Evolutionary conservation across 164 flowering plant genomes (phyloP).

Genomic region (Akebia trifoliata): DNA sequence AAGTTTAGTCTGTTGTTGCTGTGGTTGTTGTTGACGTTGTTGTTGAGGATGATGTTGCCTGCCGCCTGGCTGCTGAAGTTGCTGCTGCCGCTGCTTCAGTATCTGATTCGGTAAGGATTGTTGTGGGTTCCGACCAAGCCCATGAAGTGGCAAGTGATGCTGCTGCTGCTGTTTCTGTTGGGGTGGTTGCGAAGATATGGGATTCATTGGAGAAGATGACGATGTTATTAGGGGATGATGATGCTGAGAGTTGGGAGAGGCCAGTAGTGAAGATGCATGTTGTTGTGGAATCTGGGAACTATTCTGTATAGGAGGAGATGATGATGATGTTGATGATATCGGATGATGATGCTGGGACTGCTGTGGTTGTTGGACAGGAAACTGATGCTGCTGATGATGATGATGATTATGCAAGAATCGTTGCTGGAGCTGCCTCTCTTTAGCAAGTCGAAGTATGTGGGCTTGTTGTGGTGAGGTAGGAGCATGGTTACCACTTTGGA

Average conservation of each 20-base stretch:
- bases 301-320: slow-evolving; percentile 54
- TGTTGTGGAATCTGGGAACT: slow-evolving; percentile 45
- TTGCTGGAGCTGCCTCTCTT: slow-evolving; percentile 71
- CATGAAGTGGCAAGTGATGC: slow-evolving; percentile 45
- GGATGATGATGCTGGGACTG: slow-evolving; percentile 55
- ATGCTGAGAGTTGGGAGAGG: slow-evolving; percentile 31
- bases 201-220: slow-evolving; percentile 51
- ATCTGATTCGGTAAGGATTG: slow-evolving; percentile 45
- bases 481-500: slow-evolving; percentile 54
- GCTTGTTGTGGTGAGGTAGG: slow-evolving; percentile 56
- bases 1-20: slow-evolving; percentile 65
- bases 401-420: slow-evolving; percentile 40
- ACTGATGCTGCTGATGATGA: slow-evolving; percentile 48
- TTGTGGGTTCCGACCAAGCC: slow-evolving; percentile 43
- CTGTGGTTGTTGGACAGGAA: slow-evolving; percentile 44
- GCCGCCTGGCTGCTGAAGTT: slow-evolving; percentile 55
- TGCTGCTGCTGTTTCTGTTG: slow-evolving; percentile 60
- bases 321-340: too few relatives aligned
- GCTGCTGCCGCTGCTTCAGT: slow-evolving; percentile 60
- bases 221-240: slow-evolving; percentile 36
- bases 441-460: slow-evolving; percentile 53
- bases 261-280: slow-evolving; percentile 42
- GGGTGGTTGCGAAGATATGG: slow-evolving; percentile 47
- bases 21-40: slow-evolving; percentile 49
- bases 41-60: slow-evolving; percentile 68